These are phyloP conservation scores for Favolaschia claudopus DNA, from an alignment of 768 basidiomycete genomes.

Conservation along the genomic window DNA sequence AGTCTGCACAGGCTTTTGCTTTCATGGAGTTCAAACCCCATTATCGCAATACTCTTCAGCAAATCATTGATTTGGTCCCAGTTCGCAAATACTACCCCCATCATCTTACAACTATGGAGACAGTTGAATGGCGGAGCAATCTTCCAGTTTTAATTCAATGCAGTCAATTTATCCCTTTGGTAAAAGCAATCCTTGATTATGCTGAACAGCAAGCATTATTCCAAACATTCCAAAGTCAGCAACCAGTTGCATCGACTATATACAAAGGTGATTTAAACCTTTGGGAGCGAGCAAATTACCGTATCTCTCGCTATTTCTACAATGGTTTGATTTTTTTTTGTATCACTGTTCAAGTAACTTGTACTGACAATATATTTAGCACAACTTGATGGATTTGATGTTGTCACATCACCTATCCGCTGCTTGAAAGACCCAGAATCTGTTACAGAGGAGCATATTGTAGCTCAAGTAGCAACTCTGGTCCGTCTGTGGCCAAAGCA, in stretches of 20 bases:
- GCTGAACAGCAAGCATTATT: slow-evolving; percentile 8
- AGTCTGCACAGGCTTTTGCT: slow-evolving; percentile 45
- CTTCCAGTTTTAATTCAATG: neutral
- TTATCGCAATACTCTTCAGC: slow-evolving; percentile 40
- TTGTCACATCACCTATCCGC: neutral
- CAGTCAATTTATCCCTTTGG: neutral
- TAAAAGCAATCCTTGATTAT: slow-evolving; percentile 10
- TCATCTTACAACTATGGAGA: slow-evolving; percentile 48
- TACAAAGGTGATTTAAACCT: neutral
- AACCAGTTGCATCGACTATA: too few relatives aligned
- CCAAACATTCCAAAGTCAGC: neutral
- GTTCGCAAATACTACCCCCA: slow-evolving; percentile 45
- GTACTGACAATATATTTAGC: neutral
- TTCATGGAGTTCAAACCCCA: slow-evolving; percentile 43
- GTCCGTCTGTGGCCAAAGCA: slow-evolving; percentile 14
- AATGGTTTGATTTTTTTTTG: neutral
- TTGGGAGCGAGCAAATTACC: slow-evolving; percentile 3
- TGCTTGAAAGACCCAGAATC: slow-evolving; percentile 5
- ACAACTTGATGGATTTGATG: neutral
- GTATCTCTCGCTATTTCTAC: neutral
- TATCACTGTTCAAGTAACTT: too few relatives aligned
- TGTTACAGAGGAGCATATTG: neutral
- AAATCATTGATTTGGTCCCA: slow-evolving; percentile 45
- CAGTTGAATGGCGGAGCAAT: slow-evolving; percentile 39
- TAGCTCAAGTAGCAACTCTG: neutral